Base-by-base conservation (phyloP, 2,329 filamentous ascomycete genomes). In the Fusarium sp. region DNA sequence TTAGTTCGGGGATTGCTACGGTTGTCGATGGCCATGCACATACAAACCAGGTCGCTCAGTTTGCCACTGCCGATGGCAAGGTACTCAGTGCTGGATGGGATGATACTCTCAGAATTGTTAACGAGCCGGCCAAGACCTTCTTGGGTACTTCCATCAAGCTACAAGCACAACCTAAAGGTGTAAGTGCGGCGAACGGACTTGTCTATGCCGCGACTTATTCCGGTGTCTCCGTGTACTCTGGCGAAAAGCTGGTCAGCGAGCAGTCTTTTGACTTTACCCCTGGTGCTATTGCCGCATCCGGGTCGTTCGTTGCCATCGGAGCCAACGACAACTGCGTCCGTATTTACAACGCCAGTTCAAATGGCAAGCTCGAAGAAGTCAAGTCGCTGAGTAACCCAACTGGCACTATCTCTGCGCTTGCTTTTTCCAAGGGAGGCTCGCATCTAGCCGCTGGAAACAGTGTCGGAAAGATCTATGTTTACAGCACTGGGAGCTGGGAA, bases 41-140 rank as follows among this genome's bases (percentile, higher is more conserved):
- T 82, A 93, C 93, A 13, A 97, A 96, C 81, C 95, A 97, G 81
- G 90, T 98, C 58, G 90, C 91, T 7, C 93, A 93, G 57, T 92
- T 99, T 73, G 86, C 92, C 6, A 85, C 90, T 2, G 85, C 85
- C 13, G 80, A 86, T 5, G 89, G 90, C 39, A 88, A 90, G 74
- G 90, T 94, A n/a, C 95, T 94, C 84, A 96, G 92, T 78, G 93
- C 96, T 60, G 95, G 92, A 72, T 99, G 96, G 96, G 96, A 99
- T 80, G 96, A 99, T 81, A 94, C 92, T 2, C 86, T 98, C 41
- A 92, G 95, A 71, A 92, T 90, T 48, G 88, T 97, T 41, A 95
- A 97, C 74, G 88, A 92, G 66, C 88, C 90, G 2, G 90, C 92
- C 59, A 92, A 90, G 78, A 93, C 91, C 1, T 98, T 97, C 81